Base-by-base conservation (phyloP, 768 basidiomycete genomes). In the Leccinum arenicola region DNA sequence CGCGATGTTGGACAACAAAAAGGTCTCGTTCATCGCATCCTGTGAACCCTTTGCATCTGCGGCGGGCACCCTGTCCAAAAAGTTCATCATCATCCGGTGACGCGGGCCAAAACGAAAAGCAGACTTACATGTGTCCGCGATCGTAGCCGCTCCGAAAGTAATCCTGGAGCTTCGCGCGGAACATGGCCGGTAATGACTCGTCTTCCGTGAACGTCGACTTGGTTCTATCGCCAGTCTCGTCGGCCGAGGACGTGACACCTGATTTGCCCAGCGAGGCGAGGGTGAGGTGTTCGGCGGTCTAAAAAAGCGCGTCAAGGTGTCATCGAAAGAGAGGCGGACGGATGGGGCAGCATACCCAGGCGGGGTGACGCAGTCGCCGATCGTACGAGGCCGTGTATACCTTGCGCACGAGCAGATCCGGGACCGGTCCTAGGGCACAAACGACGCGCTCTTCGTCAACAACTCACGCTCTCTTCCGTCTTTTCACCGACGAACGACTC, bases 231-330 rank as follows among this genome's bases (percentile, higher is more conserved):
- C 82, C 92, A 1, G 64, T 63, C 47, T 76, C 76, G 21, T 75
- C 77, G 38, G 69, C 70, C 21, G 75, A 66, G n/a, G 73, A 61
- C 25, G 68, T 68, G 27, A 72, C 55, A 1, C 67, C 48, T 0
- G 85, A 83, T 55, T 80, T 81, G 29, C 83, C 82, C 11, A 97
- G 76, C 0, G 88, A 88, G 1, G 88, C 82, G 7, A 84, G 81
- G 0, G 94, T 97, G 36, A 99, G 79, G 70, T 98, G 95, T 72
- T 99, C 95, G 5, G 95, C 97, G 0, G 96, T 97, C 96, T 96
- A 59, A 49, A 59, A 50, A 51, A 43, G 4, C 35, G n/a, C 3
- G 27, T 50, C 31, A 53, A 40, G 29, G n/a, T 0, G n/a, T 36
- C 12, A 0, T 3, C 7, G 3, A 10, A 29, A 6, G 1, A 19